Base-by-base conservation (phyloP, 164 flowering plant genomes). In the Macadamia tetraphylla region DNA sequence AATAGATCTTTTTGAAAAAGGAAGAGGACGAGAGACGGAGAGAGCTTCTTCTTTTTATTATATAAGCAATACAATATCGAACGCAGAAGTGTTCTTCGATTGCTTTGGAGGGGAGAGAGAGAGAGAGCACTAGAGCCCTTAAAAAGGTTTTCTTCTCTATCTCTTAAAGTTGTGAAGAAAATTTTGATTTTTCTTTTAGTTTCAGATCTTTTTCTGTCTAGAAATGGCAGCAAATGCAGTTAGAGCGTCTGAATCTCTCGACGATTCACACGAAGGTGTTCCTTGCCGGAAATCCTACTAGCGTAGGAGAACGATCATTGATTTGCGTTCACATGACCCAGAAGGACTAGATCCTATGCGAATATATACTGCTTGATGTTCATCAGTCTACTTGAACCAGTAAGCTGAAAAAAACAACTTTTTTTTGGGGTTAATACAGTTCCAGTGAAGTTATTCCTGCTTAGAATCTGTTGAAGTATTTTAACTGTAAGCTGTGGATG, bases 401-500 rank as follows among this genome's bases (percentile, higher is more conserved):
- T 35, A 35, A 35, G 40, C 40, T 35, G 23, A 23, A 23, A 23
- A 23, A 35, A 35, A 35, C 40, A 35, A 35, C 40, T 2, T 35
- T 35, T 35, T 35, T 35, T 35, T 35, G 3, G 40, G 40, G 40
- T 15, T 23, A 70, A 1, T 64, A 17, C 31, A 12, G 15, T 64
- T 52, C 9, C 13, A 0, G 31, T 44, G 2, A 43, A 18, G 23
- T 29, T 58, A 17, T 46, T 32, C 49, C 17, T 44, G 8, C 23
- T 12, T 57, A 35, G 23, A 46, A 49, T 58, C 58, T 1, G 29
- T 10, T 35, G 29, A 56, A 48, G 14, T 67, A 56, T 43, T 8
- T 5, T 35, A 35, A 35, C 40, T 23, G n/a, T 30, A 49, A 65
- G 12, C 29, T 71, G 67, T 75, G 75, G 75, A 81, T 86, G 40